These are phyloP conservation scores for Populus pruinosa DNA, from an alignment of 345 rosid species.

Conservation along the genomic window DNA sequence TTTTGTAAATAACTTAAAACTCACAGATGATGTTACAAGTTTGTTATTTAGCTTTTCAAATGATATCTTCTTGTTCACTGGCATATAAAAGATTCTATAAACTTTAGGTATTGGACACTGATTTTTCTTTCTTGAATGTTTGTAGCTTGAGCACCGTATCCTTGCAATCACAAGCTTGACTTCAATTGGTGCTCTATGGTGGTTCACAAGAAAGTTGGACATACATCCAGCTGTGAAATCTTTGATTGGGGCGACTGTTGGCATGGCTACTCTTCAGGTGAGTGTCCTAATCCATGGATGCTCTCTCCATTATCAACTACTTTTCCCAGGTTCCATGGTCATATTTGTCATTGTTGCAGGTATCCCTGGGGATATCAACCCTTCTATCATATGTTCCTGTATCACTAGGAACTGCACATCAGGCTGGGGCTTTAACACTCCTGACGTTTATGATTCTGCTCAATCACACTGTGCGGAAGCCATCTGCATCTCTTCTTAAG, in stretches of 20 bases:
- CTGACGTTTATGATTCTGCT: constrained; percentile 70
- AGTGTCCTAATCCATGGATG: not conserved
- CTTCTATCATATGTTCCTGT: constrained; percentile 83
- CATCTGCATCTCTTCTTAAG: constrained; percentile 69
- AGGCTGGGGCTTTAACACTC: constrained; percentile 84
- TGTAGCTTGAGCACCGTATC: constrained; percentile 83
- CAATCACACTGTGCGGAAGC: constrained; percentile 72
- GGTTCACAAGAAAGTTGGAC: constrained; percentile 73
- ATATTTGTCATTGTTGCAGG: constrained; percentile 36
- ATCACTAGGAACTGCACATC: constrained; percentile 79
- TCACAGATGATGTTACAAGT: not conserved
- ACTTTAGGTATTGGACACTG: not conserved
- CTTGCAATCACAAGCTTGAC: constrained; percentile 69
- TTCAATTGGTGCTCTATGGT: constrained; percentile 63
- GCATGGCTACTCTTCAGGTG: constrained; percentile 89
- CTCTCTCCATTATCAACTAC: not conserved
- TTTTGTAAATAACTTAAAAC: not conserved
- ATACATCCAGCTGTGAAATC: constrained; percentile 79
- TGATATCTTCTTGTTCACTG: not conserved
- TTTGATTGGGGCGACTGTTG: constrained; percentile 65
- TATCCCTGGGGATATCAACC: constrained; percentile 75
- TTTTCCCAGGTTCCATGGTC: not conserved
- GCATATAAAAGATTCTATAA: not conserved
- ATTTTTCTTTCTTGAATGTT: not conserved
- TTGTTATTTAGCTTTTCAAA: not conserved